Base-by-base conservation (phyloP, 176 grass and related monocot genomes). In the Aegilops longissima region DNA sequence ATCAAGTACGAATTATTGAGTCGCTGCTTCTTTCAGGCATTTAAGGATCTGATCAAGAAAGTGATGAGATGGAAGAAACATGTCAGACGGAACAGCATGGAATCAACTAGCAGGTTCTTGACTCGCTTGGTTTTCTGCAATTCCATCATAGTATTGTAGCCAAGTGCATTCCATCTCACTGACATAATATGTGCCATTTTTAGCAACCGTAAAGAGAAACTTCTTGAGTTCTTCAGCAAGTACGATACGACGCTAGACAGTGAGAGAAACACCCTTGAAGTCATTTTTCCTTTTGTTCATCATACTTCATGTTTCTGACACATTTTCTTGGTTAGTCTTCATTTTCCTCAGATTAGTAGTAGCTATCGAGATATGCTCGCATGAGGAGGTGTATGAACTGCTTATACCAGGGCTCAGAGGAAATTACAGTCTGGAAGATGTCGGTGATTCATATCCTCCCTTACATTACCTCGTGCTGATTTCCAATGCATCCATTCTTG, bases 331-430 rank as follows among this genome's bases (percentile, higher is more conserved):
- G n/a, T 86, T 86, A 90, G 88, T 90, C 77, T 81, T 82, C 82
- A 17, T 24, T 86, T 90, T 86, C 79, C 88, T 90, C 88, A 90
- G 78, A 82, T 82, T 82, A 8, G 71, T 86, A 18, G 51, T 64
- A 82, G 88, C 88, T 78, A 71, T 71, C 79, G 38, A 66, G 64
- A 90, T 90, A 18, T 90, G 79, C 64, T 86, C 72, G 12, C 72
- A 90, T 51, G 11, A 2, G 17, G 59, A 61, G 35, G 35, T 70
- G 5, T 85, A 79, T 61, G 13, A 18, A 87, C 69, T 12, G 36
- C 49, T 5, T 23, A 23, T 86, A 11, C 0, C 49, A 70, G 63
- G 2, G 24, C 35, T 76, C 25, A 67, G 1, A 12, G 13, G 27
- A 36, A 12, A 5, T 29, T 29, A 4, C 51, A 86, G 11, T 64